Evolutionary conservation across 345 rosid genomes (phyloP).

Genomic region (Dipteronia sinensis): DNA sequence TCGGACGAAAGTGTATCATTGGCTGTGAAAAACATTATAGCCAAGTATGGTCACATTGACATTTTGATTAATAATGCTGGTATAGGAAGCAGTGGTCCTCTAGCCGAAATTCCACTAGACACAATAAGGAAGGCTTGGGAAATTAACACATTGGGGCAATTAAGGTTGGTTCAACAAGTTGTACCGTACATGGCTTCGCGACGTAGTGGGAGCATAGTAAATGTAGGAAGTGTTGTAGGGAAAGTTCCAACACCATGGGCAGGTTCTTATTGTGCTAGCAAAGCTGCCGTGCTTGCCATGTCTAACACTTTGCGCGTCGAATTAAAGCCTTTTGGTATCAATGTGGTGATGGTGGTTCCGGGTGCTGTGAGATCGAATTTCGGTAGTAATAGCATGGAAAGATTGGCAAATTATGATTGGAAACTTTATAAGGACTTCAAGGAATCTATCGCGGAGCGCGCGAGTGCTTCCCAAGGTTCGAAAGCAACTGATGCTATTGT

Average conservation of each 20-base stretch:
- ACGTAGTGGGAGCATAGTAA: slow-evolving; percentile 51
- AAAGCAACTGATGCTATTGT: slow-evolving; percentile 44
- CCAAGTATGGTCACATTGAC: slow-evolving; percentile 51
- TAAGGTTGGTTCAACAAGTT: slow-evolving; percentile 61
- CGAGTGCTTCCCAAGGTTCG: slow-evolving; percentile 49
- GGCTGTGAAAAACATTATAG: slow-evolving; percentile 33
- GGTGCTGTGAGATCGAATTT: slow-evolving; percentile 61
- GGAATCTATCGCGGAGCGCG: slow-evolving; percentile 56
- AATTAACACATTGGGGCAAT: slow-evolving; percentile 61
- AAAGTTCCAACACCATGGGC: slow-evolving; percentile 63
- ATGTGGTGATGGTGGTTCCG: slow-evolving; percentile 51
- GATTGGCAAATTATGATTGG: slow-evolving; percentile 45
- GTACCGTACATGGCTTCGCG: slow-evolving; percentile 65
- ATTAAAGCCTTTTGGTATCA: slow-evolving; percentile 54
- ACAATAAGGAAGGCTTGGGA: slow-evolving; percentile 52
- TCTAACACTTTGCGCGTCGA: slow-evolving; percentile 54
- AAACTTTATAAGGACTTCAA: slow-evolving; percentile 51
- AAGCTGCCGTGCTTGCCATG: slow-evolving; percentile 64
- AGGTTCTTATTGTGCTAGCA: slow-evolving; percentile 65
- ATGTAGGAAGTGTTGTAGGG: slow-evolving; percentile 63
- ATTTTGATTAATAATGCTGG: slow-evolving; percentile 61
- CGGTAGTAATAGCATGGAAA: slow-evolving; percentile 39
- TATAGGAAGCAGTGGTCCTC: slow-evolving; percentile 53
- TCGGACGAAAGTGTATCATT: slow-evolving; percentile 50
- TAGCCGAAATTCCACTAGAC: slow-evolving; percentile 56